phyloP scores from a whole-genome alignment of 2,329 filamentous ascomycete genomes.

The Botryotinia convoluta region DNA sequence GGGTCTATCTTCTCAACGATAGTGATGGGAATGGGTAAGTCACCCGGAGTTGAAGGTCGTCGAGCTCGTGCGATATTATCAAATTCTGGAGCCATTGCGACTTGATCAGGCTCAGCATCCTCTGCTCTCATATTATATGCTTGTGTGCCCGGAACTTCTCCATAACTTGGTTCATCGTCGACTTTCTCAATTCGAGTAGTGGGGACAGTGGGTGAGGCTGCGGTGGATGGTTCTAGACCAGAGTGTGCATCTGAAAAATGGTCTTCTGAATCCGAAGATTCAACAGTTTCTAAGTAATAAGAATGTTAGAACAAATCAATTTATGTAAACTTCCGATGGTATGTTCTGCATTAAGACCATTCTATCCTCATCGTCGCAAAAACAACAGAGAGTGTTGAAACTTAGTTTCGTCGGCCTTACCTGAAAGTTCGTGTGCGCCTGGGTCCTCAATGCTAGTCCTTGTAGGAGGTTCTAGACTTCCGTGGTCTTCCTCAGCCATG shows the following conservation, averaged over 20 bases:
- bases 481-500: conserved; percentile 38
- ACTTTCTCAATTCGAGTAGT: conserved; percentile 58
- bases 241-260: conserved; percentile 68
- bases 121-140: conserved; percentile 54
- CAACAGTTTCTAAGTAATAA: conserved; percentile 35
- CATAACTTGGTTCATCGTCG: conserved; percentile 56
- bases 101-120: conserved; percentile 60
- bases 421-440: conserved; percentile 56
- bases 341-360: neutral
- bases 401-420: conserved; percentile 40
- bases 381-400: neutral
- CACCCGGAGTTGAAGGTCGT: conserved; percentile 31
- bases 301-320: neutral
- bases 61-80: conserved; percentile 7
- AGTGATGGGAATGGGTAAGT: conserved; percentile 53
- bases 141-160: conserved; percentile 60
- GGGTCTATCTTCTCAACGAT: conserved; percentile 56
- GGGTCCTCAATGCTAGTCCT: conserved; percentile 50
- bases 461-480: conserved; percentile 43
- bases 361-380: neutral
- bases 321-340: neutral
- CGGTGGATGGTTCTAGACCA: conserved; percentile 42
- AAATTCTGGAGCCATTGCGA: conserved; percentile 41
- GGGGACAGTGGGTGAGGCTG: conserved; percentile 50
- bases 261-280: conserved; percentile 62